These are phyloP conservation scores for Acanthamoeba triangularis DNA, from an alignment of 208 protist species.

Conservation along the genomic window DNA sequence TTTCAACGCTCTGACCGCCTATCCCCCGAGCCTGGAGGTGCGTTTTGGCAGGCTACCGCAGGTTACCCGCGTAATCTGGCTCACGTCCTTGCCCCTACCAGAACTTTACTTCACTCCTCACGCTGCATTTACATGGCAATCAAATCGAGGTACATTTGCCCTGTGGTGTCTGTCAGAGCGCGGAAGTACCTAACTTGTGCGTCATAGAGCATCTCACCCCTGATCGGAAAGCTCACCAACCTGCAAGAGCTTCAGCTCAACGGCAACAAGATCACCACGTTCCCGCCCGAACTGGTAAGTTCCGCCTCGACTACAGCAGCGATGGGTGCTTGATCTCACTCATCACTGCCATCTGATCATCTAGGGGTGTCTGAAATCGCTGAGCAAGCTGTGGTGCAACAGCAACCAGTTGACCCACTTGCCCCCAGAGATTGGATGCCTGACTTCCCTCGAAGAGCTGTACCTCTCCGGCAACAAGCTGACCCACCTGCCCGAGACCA, in stretches of 20 bases:
- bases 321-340: too few species aligned
- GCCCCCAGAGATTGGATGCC: slow-evolving; percentile 69
- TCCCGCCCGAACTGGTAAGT: background rate
- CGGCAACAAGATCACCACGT: background rate
- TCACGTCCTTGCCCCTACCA: too few species aligned
- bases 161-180: too few species aligned
- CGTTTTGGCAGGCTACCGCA: too few species aligned
- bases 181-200: too few species aligned
- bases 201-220: background rate
- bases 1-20: background rate
- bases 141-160: background rate
- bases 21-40: background rate
- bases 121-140: background rate
- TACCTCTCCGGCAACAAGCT: background rate
- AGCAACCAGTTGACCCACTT: slow-evolving; percentile 74
- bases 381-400: slow-evolving; percentile 57
- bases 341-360: too few species aligned
- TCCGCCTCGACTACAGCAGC: too few species aligned
- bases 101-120: background rate
- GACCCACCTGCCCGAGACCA: slow-evolving; percentile 43
- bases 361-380: slow-evolving; percentile 51
- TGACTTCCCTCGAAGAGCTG: slow-evolving; percentile 55
- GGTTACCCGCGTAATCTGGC: too few species aligned
- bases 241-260: slow-evolving; percentile 1
- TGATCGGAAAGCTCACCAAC: slow-evolving; percentile 3